These are phyloP conservation scores for Cyberlindnera bimundalis DNA, from an alignment of 805 yeast species.

Conservation along the genomic window DNA sequence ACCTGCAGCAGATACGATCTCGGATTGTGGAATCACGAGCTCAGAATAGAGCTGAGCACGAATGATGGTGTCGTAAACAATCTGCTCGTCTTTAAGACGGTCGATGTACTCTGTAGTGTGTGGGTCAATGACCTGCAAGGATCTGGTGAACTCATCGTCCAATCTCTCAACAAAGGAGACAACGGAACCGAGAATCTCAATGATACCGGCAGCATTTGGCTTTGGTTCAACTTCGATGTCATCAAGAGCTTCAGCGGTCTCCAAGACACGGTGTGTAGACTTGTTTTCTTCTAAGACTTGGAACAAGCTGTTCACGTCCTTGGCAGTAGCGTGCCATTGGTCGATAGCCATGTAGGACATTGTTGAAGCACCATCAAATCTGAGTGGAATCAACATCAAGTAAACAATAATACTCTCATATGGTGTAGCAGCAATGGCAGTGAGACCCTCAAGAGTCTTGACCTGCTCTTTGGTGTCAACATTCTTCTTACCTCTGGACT, in stretches of 20 bases:
- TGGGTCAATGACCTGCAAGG: slow-evolving; percentile 87
- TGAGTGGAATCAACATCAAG: slow-evolving; percentile 78
- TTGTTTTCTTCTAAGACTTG: slow-evolving; percentile 62
- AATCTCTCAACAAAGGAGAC: slow-evolving; percentile 86
- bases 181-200: slow-evolving; percentile 77
- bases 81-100: slow-evolving; percentile 83
- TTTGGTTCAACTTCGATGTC: slow-evolving; percentile 71
- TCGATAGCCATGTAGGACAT: slow-evolving; percentile 71
- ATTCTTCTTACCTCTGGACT: slow-evolving; percentile 93
- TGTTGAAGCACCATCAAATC: slow-evolving; percentile 75
- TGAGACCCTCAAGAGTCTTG: slow-evolving; percentile 58
- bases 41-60: slow-evolving; percentile 88
- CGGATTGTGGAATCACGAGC: slow-evolving; percentile 44
- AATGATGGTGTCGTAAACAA: slow-evolving; percentile 69
- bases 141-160: slow-evolving; percentile 89
- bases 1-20: slow-evolving; percentile 27
- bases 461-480: slow-evolving; percentile 82
- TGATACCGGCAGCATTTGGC: slow-evolving; percentile 62
- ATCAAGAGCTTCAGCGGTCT: slow-evolving; percentile 65
- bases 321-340: slow-evolving; percentile 72
- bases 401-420: slow-evolving; percentile 78
- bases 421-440: slow-evolving; percentile 46
- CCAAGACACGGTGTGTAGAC: slow-evolving; percentile 63
- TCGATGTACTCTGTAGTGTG: slow-evolving; percentile 92
- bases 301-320: slow-evolving; percentile 61